Evolutionary conservation across 2,329 filamentous ascomycete species (phyloP).

Genomic region (Leptographium procerum): DNA sequence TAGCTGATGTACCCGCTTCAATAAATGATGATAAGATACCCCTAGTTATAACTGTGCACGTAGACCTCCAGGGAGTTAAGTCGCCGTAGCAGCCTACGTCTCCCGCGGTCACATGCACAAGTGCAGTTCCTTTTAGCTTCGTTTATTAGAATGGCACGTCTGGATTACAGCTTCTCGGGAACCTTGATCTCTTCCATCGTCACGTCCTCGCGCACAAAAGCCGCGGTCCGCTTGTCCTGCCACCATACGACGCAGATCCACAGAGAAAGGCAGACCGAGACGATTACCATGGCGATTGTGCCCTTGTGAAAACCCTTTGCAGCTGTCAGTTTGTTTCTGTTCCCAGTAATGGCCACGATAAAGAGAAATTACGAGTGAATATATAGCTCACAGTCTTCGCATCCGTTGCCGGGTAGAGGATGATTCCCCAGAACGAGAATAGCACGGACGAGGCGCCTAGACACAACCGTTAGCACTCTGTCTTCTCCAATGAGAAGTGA

Average conservation of each 20-base stretch:
- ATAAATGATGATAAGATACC: no score
- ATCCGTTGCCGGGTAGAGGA: background rate
- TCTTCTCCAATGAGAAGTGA: background rate
- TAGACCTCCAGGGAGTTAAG: no score
- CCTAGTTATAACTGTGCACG: no score
- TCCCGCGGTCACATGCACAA: no score
- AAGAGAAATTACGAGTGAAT: background rate
- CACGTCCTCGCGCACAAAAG: background rate
- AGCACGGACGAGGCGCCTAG: conserved; percentile 1
- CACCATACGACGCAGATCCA: background rate
- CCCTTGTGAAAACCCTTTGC: background rate
- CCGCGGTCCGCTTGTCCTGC: background rate
- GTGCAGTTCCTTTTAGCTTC: no score
- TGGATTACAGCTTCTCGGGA: no score
- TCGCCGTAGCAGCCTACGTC: no score
- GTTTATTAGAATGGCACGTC: no score
- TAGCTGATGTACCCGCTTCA: no score
- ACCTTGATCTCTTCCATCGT: no score
- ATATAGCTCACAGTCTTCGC: background rate
- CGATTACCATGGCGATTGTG: background rate
- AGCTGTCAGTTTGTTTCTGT: background rate
- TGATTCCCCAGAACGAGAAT: conserved; percentile 1
- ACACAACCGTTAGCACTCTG: background rate
- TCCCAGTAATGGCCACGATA: no score
- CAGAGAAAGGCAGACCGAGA: background rate